Evolutionary conservation across 306 rosid genomes (phyloP).

Genomic region (Quillaja saponaria): DNA sequence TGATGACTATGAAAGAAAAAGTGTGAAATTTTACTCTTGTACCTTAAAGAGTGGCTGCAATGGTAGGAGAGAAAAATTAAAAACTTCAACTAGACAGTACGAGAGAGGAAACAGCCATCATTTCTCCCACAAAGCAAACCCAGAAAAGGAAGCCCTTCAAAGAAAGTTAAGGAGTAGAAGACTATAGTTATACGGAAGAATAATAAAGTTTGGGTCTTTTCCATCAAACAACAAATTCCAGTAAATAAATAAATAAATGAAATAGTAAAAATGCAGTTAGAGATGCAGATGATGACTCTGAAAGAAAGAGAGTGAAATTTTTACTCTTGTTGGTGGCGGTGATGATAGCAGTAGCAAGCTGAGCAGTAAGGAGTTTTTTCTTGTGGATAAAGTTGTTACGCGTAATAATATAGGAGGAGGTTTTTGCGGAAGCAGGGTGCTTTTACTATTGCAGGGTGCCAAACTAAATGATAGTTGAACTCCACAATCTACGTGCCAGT

Average conservation of each 20-base stretch:
- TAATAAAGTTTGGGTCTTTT: no score
- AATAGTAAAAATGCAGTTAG: conserved; percentile 31
- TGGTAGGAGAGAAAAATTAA: no score
- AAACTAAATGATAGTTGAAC: conserved; percentile 22
- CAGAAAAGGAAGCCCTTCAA: conserved; percentile 45
- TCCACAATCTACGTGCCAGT: conserved; percentile 22
- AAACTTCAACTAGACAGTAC: conserved; percentile 34
- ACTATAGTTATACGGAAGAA: conserved; percentile 31
- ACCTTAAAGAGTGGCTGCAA: no score
- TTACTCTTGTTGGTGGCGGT: conserved; percentile 28
- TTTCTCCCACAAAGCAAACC: conserved; percentile 55
- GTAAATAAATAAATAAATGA: conserved; percentile 24
- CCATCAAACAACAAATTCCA: conserved; percentile 32
- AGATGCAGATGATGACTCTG: conserved; percentile 45
- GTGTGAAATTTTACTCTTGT: conserved; percentile 5
- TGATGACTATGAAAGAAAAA: conserved; percentile 43
- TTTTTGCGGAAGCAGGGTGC: no score
- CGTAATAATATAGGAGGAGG: no score
- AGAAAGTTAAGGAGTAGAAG: conserved; percentile 35
- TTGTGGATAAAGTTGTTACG: conserved; percentile 13
- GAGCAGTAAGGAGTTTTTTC: conserved; percentile 26
- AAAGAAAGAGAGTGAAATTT: conserved; percentile 12
- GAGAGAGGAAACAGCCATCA: conserved; percentile 65
- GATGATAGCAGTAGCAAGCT: conserved; percentile 53
- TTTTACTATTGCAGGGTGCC: no score